Evolutionary conservation across 1,284 basidiomycete species (phyloP).

Genomic region (Ganoderma sinense): DNA sequence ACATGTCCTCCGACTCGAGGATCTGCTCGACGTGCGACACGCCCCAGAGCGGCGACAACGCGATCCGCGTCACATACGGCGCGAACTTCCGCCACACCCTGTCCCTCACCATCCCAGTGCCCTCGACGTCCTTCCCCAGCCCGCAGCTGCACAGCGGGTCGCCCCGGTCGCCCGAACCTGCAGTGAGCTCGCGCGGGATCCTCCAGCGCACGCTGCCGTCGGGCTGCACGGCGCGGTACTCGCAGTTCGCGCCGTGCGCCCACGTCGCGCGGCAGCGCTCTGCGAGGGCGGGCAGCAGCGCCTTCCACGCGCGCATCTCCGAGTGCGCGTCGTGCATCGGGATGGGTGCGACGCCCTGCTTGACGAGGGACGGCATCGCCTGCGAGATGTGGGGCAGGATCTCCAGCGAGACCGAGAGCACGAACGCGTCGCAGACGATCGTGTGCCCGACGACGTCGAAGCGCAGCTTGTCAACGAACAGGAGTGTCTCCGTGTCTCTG

Average conservation of each 20-base stretch:
- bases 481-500: constrained; percentile 38
- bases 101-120: constrained; percentile 44
- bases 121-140: constrained; percentile 49
- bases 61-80: constrained; percentile 51
- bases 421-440: constrained; percentile 52
- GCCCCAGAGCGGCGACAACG: constrained; percentile 55
- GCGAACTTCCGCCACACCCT: constrained; percentile 43
- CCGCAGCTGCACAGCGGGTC: constrained; percentile 59
- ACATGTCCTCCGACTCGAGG: background rate
- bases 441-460: constrained; percentile 54
- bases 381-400: constrained; percentile 12
- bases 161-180: constrained; percentile 15
- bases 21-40: constrained; percentile 48
- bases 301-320: constrained; percentile 52
- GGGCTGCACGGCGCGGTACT: constrained; percentile 43
- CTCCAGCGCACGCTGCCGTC: background rate
- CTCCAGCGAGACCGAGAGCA: constrained; percentile 45
- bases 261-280: constrained; percentile 60
- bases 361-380: too few relatives aligned
- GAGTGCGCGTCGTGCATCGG: constrained; percentile 25
- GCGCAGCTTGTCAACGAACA: constrained; percentile 51
- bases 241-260: constrained; percentile 55
- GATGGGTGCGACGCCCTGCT: constrained; percentile 22
- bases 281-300: constrained; percentile 51
- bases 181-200: constrained; percentile 35